Percentiles rank a stretch among this genome's conserved stretches.
These are phyloP conservation scores for Cyclocybe aegerita DNA, from an alignment of 768 basidiomycete species.

Conservation along the genomic window DNA sequence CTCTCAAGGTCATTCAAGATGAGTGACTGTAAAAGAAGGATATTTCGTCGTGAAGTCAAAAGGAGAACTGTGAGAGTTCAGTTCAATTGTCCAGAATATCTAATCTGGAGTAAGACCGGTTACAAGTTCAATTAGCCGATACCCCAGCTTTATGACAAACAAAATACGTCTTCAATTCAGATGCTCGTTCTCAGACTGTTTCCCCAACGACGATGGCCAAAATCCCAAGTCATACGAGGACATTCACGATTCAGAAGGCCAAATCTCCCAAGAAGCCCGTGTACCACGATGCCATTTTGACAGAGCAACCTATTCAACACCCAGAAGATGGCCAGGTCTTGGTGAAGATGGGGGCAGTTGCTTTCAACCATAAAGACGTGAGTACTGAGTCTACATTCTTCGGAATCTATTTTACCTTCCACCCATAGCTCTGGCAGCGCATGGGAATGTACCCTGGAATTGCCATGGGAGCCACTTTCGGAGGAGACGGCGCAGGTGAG, in stretches of 20 bases:
- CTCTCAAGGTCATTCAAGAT: too few relatives aligned
- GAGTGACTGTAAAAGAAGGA: too few relatives aligned
- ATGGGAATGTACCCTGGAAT: slow-evolving; percentile 68
- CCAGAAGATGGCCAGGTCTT: slow-evolving; percentile 60
- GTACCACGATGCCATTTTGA: slow-evolving; percentile 58
- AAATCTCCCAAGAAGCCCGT: slow-evolving; percentile 35
- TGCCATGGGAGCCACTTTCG: slow-evolving; percentile 56
- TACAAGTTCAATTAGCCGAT: too few relatives aligned
- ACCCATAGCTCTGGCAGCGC: slow-evolving; percentile 68
- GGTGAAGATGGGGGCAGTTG: slow-evolving; percentile 66
- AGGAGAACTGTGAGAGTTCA: too few relatives aligned
- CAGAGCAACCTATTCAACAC: slow-evolving; percentile 46
- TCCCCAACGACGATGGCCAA: slow-evolving; percentile 7
- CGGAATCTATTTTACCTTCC: slow-evolving; percentile 3
- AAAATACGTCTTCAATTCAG: too few relatives aligned
- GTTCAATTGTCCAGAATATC: too few relatives aligned
- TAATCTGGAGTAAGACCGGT: too few relatives aligned
- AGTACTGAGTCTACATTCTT: slow-evolving; percentile 1
- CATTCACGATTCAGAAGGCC: slow-evolving; percentile 48
- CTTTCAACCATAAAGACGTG: slow-evolving; percentile 80
- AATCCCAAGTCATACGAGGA: slow-evolving; percentile 44
- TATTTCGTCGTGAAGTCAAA: too few relatives aligned
- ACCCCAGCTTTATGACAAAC: too few relatives aligned
- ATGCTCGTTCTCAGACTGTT: too few relatives aligned
- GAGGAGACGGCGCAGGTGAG: slow-evolving; percentile 75